Conservation (phyloP, 768 basidiomycete genomes). For the Lentinula guzmanii region DNA sequence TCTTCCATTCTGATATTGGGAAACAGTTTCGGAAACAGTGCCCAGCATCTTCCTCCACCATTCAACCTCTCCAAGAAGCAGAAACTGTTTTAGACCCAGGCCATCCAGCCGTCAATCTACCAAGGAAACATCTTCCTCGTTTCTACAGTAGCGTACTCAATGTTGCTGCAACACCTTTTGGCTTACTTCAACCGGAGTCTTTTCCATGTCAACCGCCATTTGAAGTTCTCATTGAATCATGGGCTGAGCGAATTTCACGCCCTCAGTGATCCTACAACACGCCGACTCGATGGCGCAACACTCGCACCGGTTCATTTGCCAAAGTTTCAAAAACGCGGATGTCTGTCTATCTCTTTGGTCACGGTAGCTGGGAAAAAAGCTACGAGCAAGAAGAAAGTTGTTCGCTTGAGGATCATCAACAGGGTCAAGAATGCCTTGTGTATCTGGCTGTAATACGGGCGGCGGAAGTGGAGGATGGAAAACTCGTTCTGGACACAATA, state of each 20-base stretch:
- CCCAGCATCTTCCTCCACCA: background rate
- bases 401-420: constrained; percentile 4
- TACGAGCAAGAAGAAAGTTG: constrained; percentile 6
- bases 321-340: background rate
- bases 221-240: background rate
- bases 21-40: constrained; percentile 3
- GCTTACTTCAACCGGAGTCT: background rate
- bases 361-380: background rate
- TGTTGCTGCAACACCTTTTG: background rate
- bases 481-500: background rate
- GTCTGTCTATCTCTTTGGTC: constrained; percentile 4
- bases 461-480: background rate
- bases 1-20: background rate
- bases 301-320: background rate
- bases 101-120: background rate
- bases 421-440: constrained; percentile 3
- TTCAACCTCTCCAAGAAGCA: background rate
- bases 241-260: constrained; percentile 3
- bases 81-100: background rate
- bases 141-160: background rate
- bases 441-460: background rate
- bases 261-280: background rate
- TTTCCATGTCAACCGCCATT: constrained; percentile 2
- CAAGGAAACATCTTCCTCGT: background rate
- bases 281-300: background rate